phyloP scores from a whole-genome alignment of 352 stramenopile genomes.

The Phytopythium mirpurense region DNA sequence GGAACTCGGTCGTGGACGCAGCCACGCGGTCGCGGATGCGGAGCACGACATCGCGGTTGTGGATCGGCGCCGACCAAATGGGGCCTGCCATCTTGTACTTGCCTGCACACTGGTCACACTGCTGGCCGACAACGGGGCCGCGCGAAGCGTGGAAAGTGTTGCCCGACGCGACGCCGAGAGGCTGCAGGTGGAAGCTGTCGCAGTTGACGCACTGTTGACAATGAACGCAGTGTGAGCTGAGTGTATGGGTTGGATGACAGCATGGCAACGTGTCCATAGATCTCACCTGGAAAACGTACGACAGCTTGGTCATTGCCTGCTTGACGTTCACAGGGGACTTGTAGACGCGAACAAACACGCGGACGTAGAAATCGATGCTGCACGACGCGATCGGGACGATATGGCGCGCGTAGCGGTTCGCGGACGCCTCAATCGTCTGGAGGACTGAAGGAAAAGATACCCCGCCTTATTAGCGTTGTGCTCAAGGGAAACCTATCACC shows the following conservation, averaged over 20 bases:
- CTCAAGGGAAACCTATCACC: no score
- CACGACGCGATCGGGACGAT: slow-evolving; percentile 97
- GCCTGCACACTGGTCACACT: slow-evolving; percentile 77
- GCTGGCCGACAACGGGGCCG: slow-evolving; percentile 55
- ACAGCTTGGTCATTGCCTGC: slow-evolving; percentile 89
- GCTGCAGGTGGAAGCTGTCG: slow-evolving; percentile 96
- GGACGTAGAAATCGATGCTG: slow-evolving; percentile 99
- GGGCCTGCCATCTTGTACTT: slow-evolving; percentile 94
- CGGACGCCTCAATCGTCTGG: slow-evolving; percentile 92
- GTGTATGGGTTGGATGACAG: neutral
- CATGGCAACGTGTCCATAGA: neutral
- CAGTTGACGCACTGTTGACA: slow-evolving; percentile 91
- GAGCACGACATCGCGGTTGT: slow-evolving; percentile 89
- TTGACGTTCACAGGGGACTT: slow-evolving; percentile 95
- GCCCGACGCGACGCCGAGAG: slow-evolving; percentile 83
- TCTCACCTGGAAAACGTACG: slow-evolving; percentile 67
- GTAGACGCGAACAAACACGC: slow-evolving; percentile 99
- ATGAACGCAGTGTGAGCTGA: neutral
- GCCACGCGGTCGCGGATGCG: slow-evolving; percentile 79
- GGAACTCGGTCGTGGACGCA: slow-evolving; percentile 80
- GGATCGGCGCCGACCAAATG: slow-evolving; percentile 96
- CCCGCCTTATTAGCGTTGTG: no score
- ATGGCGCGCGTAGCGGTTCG: slow-evolving; percentile 94
- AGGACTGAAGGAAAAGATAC: slow-evolving; percentile 74
- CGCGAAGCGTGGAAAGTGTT: slow-evolving; percentile 84